Evolutionary conservation across 768 basidiomycete genomes (phyloP).

Genomic region (Pleurotus ostreatus): DNA sequence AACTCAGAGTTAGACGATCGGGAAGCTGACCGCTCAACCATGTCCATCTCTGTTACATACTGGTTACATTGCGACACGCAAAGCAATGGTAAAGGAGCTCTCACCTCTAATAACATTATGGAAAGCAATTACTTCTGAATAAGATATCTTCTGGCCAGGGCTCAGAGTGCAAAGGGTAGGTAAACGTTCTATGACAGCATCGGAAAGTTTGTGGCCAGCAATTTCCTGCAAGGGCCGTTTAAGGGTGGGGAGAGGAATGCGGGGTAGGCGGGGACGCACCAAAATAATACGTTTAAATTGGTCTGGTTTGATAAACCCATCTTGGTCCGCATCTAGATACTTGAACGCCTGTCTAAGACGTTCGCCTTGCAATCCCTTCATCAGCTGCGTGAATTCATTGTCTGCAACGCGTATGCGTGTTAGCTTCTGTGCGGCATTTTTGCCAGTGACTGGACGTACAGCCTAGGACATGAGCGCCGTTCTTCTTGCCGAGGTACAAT

Average conservation of each 20-base stretch:
- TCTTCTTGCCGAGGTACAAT: constrained; percentile 90
- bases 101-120: constrained; percentile 91
- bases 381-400: constrained; percentile 96
- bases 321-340: constrained; percentile 83
- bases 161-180: constrained; percentile 89
- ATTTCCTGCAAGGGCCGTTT: constrained; percentile 60
- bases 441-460: constrained; percentile 48
- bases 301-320: constrained; percentile 91
- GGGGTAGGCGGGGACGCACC: constrained; percentile 41
- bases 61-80: too few species aligned
- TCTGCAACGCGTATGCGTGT: constrained; percentile 37
- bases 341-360: constrained; percentile 95
- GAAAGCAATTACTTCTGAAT: constrained; percentile 95
- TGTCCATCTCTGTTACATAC: constrained; percentile 80
- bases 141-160: constrained; percentile 88
- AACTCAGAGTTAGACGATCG: neutral
- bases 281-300: constrained; percentile 95
- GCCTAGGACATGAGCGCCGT: constrained; percentile 86
- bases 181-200: constrained; percentile 86
- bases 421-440: neutral
- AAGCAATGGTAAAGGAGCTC: constrained; percentile 17
- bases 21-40: constrained; percentile 73
- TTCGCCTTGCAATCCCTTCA: constrained; percentile 99
- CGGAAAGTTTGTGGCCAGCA: constrained; percentile 95
- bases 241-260: neutral